Percentiles rank a stretch among this genome's conserved stretches.
These are phyloP conservation scores for Neurospora tetrasperma DNA, from an alignment of 495 filamentous ascomycete species.

Conservation along the genomic window DNA sequence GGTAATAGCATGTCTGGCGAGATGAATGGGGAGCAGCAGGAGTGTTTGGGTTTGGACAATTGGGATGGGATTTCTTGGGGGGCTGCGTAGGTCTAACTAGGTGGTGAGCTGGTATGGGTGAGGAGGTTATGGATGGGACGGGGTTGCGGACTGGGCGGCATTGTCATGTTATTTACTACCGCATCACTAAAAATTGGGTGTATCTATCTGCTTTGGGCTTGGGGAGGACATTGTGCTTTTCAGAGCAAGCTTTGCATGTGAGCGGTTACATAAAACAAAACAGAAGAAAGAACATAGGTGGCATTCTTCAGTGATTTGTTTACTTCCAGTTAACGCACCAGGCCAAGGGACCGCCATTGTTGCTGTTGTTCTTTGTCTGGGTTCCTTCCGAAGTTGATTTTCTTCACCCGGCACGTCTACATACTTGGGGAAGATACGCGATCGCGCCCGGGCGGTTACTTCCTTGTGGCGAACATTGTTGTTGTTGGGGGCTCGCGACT, in stretches of 20 bases:
- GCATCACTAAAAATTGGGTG: no score
- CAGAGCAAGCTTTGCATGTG: neutral
- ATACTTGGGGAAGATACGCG: neutral
- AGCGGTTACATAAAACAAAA: neutral
- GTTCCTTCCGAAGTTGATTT: no score
- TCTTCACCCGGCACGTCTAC: no score
- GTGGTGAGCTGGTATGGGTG: constrained; percentile 6
- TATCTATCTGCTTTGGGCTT: no score
- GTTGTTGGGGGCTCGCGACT: neutral
- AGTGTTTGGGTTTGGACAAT: constrained; percentile 10
- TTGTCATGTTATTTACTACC: no score
- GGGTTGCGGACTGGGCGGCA: neutral
- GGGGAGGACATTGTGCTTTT: neutral
- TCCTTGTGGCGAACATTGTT: neutral
- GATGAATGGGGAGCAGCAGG: neutral
- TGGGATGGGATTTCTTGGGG: constrained; percentile 27
- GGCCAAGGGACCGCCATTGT: no score
- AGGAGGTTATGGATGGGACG: no score
- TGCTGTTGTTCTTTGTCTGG: no score
- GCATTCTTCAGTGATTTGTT: neutral
- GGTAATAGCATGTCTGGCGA: constrained; percentile 2
- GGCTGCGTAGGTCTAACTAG: constrained; percentile 1
- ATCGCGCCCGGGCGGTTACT: neutral
- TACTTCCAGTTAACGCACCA: neutral
- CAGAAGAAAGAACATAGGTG: neutral